phyloP scores from a whole-genome alignment of 768 basidiomycete species.

The Pleurotus tuber-regium region DNA sequence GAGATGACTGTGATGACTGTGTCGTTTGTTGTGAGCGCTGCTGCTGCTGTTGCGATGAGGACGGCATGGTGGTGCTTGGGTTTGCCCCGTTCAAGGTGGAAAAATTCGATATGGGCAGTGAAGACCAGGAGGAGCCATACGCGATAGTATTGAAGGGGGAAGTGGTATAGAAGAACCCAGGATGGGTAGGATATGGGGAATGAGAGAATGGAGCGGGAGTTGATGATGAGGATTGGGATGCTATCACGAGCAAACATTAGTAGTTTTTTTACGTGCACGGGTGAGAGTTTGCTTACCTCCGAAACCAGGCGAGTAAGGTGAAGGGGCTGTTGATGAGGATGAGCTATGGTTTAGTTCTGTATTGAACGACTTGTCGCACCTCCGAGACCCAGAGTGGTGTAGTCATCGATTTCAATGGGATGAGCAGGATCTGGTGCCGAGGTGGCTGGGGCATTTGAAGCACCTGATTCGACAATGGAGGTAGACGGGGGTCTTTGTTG shows the following conservation, averaged over 20 bases:
- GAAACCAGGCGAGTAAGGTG: conserved; percentile 4
- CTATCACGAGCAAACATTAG: conserved; percentile 15
- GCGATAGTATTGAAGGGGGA: conserved; percentile 51
- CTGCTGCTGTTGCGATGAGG: conserved; percentile 21
- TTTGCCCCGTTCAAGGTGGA: conserved; percentile 82
- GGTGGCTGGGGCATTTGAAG: conserved; percentile 17
- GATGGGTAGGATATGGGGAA: conserved; percentile 36
- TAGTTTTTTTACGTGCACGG: neutral
- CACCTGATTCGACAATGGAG: conserved; percentile 21
- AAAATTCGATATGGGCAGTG: conserved; percentile 67
- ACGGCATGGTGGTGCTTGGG: conserved; percentile 34
- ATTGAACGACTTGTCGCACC: conserved; percentile 27
- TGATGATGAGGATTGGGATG: conserved; percentile 38
- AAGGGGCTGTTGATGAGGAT: neutral
- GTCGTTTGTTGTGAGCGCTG: conserved; percentile 19
- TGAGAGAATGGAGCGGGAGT: conserved; percentile 40
- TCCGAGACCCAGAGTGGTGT: conserved; percentile 35
- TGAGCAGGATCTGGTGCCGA: conserved; percentile 23
- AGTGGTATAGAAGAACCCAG: conserved; percentile 32
- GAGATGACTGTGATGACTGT: conserved; percentile 29
- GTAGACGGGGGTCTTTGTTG: conserved; percentile 22
- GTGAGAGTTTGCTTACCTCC: conserved; percentile 4
- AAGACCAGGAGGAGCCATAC: conserved; percentile 51
- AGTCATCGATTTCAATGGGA: conserved; percentile 40
- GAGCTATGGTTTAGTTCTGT: neutral